Percentiles rank a stretch among this genome's conserved stretches.
These are phyloP conservation scores for Yamadazyma sp. DNA, from an alignment of 805 yeast species.

Conservation along the genomic window DNA sequence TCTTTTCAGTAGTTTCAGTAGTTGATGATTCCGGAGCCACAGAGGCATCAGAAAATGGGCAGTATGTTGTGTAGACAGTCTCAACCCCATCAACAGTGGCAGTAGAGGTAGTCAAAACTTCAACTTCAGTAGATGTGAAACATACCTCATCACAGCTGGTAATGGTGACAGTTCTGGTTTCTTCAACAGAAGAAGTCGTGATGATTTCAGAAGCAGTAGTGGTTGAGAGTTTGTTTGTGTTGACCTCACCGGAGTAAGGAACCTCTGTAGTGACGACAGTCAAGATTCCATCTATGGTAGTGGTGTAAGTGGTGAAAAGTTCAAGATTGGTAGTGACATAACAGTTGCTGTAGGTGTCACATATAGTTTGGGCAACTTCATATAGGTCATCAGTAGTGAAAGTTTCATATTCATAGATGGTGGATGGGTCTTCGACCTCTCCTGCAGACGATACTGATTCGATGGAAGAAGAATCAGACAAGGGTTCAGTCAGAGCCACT, in stretches of 20 bases:
- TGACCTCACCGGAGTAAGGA: constrained; percentile 20
- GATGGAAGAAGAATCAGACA: neutral
- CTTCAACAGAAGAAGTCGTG: constrained; percentile 11
- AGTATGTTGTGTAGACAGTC: constrained; percentile 41
- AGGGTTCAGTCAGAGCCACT: constrained; percentile 2
- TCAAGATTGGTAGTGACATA: constrained; percentile 34
- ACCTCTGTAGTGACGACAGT: constrained; percentile 37
- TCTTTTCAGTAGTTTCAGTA: constrained; percentile 18
- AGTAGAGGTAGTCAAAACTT: constrained; percentile 27
- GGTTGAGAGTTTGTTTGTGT: constrained; percentile 15
- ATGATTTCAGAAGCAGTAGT: constrained; percentile 16
- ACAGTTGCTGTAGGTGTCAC: constrained; percentile 30
- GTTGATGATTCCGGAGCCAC: constrained; percentile 16
- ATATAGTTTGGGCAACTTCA: constrained; percentile 32
- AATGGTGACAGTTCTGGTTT: constrained; percentile 17
- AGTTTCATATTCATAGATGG: constrained; percentile 16
- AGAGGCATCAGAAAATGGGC: constrained; percentile 18
- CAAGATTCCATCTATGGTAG: constrained; percentile 38
- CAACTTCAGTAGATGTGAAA: constrained; percentile 17
- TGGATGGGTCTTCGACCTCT: constrained; percentile 8
- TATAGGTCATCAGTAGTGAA: constrained; percentile 25
- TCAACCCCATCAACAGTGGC: constrained; percentile 32
- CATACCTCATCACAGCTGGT: constrained; percentile 17
- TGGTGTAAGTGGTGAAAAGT: constrained; percentile 32
- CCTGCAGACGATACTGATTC: constrained; percentile 1